Base-by-base conservation (phyloP, 129 eudicot species). In the Flaveria ramosissima region DNA sequence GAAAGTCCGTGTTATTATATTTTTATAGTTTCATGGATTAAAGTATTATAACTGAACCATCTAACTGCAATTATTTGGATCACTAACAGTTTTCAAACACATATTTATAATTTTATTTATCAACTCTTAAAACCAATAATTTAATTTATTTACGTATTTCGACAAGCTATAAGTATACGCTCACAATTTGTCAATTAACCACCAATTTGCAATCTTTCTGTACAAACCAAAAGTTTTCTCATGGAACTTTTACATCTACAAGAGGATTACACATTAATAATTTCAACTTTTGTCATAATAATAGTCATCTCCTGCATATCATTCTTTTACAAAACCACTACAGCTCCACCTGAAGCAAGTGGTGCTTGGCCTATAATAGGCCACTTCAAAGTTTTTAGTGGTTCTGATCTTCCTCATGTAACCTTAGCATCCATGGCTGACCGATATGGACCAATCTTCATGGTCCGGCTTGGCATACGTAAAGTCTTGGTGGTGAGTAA, bases 281-380 rank as follows among this genome's bases (percentile, higher is more conserved):
- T 63, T 63, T 13, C 0, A 32, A 27, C 23, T 30, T 15, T 7
- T 63, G 23, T 11, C 21, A 32, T 63, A 63, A 15, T 30, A 32
- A 12, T 63, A 27, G 21, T 16, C 45, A 7, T 63, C 23, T 63
- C 32, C 47, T 30, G 21, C 52, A 14, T 74, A 27, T 74, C 65
- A 27, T 57, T 48, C 14, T 56, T 65, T 26, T 17, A 73, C 56
- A 68, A 19, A 60, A 27, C 63, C 51, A 42, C 21, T 26, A 20
- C 0, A 14, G 1, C 7, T 63, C 24, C 86, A 36, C 89, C 92
- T 3, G 79, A 76, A 77, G 82, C 89, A 36, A 76, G 80, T 23
- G 93, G 93, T 46, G 81, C 84, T 62, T 79, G 88, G 87, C 90
- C 90, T 16, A 55, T 89, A 10, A 65, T 82, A 2, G 93, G 93